Evolutionary conservation across 164 flowering plant species (phyloP).

Genomic region (Echeveria elegans): DNA sequence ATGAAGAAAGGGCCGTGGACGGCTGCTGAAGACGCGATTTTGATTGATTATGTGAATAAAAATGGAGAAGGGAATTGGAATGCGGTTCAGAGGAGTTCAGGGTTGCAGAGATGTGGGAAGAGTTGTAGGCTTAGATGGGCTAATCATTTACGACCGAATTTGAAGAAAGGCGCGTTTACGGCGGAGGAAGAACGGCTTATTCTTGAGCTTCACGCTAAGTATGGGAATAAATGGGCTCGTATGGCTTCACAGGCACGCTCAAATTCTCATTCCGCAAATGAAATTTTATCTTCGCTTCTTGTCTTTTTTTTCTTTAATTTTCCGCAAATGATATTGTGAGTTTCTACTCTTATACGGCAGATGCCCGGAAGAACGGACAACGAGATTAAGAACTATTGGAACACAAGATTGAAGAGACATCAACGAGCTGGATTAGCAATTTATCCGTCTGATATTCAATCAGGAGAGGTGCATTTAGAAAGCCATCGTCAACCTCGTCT

Average conservation of each 20-base stretch:
- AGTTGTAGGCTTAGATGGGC: slow-evolving; percentile 9
- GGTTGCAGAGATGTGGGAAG: slow-evolving; percentile 2
- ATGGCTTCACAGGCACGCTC: neutral
- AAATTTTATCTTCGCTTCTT: no score
- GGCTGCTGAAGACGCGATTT: slow-evolving; percentile 1
- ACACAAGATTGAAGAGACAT: slow-evolving; percentile 43
- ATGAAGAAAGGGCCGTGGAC: slow-evolving; percentile 9
- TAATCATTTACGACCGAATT: slow-evolving; percentile 7
- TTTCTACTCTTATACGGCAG: slow-evolving; percentile 15
- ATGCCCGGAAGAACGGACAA: slow-evolving; percentile 60
- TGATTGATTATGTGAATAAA: neutral
- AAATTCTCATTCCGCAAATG: neutral
- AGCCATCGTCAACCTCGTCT: slow-evolving; percentile 1
- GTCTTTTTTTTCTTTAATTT: no score
- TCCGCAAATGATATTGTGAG: no score
- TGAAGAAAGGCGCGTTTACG: slow-evolving; percentile 6
- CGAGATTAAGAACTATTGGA: slow-evolving; percentile 64
- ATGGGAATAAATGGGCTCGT: slow-evolving; percentile 7
- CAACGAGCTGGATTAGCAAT: slow-evolving; percentile 39
- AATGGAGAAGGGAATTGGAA: slow-evolving; percentile 9
- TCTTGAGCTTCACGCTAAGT: slow-evolving; percentile 4
- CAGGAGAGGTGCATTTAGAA: neutral
- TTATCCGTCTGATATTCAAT: slow-evolving; percentile 16
- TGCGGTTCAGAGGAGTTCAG: slow-evolving; percentile 6
- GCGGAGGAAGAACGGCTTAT: slow-evolving; percentile 3